phyloP scores from a whole-genome alignment of 2,329 filamentous ascomycete species.

The Ilyonectria sp. region DNA sequence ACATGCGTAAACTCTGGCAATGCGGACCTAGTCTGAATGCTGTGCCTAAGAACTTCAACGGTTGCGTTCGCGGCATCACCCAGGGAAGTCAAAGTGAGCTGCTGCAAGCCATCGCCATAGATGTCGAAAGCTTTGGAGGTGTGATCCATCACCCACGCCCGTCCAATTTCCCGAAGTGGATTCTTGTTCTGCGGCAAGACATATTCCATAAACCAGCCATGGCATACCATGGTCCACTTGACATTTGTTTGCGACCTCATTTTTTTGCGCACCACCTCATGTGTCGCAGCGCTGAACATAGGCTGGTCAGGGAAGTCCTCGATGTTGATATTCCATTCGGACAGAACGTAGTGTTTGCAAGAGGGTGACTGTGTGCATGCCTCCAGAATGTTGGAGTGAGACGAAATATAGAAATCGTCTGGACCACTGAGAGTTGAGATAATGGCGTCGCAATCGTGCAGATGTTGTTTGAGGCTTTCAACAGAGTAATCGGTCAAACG shows the following conservation, averaged over 20 bases:
- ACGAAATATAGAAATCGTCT: not conserved
- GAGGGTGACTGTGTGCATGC: constrained; percentile 5
- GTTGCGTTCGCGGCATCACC: not conserved
- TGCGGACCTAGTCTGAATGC: not conserved
- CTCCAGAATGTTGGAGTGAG: constrained; percentile 1
- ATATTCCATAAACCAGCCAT: constrained; percentile 13
- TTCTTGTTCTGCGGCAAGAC: constrained; percentile 6
- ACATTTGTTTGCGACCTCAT: not conserved
- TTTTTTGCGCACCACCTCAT: not conserved
- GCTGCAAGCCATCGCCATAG: not conserved
- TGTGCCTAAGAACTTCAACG: too few species aligned
- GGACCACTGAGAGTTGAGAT: constrained; percentile 11
- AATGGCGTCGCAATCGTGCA: constrained; percentile 14
- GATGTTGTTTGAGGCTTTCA: constrained; percentile 1
- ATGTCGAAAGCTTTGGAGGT: constrained; percentile 3
- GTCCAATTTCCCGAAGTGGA: not conserved
- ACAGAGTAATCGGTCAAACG: constrained; percentile 11
- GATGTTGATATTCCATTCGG: not conserved
- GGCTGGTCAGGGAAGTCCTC: constrained; percentile 10
- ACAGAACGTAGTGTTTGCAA: constrained; percentile 12
- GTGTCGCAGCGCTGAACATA: not conserved
- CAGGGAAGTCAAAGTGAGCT: constrained; percentile 4
- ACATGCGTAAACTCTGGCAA: not conserved
- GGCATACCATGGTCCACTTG: constrained; percentile 15
- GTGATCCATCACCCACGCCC: constrained; percentile 3